These are phyloP conservation scores for Ustilago curta DNA, from an alignment of 1,284 basidiomycete genomes.

Conservation along the genomic window DNA sequence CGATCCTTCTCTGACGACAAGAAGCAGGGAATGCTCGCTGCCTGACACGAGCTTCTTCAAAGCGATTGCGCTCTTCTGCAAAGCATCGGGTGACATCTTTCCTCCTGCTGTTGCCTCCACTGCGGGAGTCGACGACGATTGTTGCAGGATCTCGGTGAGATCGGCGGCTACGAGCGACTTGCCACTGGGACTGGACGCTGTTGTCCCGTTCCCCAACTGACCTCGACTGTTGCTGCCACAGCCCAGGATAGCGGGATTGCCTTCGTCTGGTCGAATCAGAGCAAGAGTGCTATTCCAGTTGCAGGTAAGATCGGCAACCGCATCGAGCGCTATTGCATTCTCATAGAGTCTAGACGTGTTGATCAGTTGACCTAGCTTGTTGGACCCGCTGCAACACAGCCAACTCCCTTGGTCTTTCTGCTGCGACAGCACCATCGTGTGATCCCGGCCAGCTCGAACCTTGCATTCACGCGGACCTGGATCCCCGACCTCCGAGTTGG, in stretches of 20 bases:
- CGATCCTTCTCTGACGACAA: neutral
- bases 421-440: conserved; percentile 24
- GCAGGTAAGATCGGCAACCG: conserved; percentile 29
- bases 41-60: conserved; percentile 41
- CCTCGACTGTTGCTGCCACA: conserved; percentile 45
- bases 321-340: neutral
- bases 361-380: conserved; percentile 26
- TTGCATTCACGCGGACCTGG: neutral
- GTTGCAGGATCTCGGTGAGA: conserved; percentile 2
- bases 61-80: neutral
- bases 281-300: conserved; percentile 46
- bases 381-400: conserved; percentile 29
- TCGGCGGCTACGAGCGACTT: conserved; percentile 9
- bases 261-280: conserved; percentile 1
- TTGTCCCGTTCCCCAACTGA: conserved; percentile 24
- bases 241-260: conserved; percentile 6
- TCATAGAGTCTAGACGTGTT: conserved; percentile 1
- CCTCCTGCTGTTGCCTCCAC: neutral
- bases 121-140: neutral
- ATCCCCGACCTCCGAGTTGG: conserved; percentile 12
- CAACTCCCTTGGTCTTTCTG: neutral
- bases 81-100: neutral
- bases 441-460: conserved; percentile 37
- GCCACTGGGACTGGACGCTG: neutral
- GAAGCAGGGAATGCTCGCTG: conserved; percentile 50